Evolutionary conservation across 2,329 filamentous ascomycete species (phyloP), one percentile per base, ranked within the genome.

Genomic region (Cladosporium sp.): DNA sequence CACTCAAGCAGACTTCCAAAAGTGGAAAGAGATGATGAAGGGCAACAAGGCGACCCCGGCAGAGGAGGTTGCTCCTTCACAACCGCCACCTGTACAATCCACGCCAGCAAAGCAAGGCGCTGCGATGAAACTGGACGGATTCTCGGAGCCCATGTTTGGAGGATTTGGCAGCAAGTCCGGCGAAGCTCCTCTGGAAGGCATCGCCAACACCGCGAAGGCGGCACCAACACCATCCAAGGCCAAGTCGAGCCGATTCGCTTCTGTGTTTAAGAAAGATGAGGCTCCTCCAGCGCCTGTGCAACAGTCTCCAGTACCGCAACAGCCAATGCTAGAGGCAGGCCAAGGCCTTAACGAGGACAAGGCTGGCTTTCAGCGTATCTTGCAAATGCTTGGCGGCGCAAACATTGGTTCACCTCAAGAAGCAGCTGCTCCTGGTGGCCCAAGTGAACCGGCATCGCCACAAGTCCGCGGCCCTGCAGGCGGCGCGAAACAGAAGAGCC

Each of bases 1-100:
- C 72, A 97, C 93, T 0, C 90, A 92, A 73, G 93, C 96, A 74
- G 93, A 97, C 71, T 96, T 97, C 78, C 90, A 96, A 80, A 92
- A 92, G 71, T 97, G 94, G 88, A 97, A 97, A 84, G 92, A 96
- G 72, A 86, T 96, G 92, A 94, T 91, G 78, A 73, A 84, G 66
- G 83, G 83, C 72, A 83, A 79, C 57, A 72, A 72, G 41, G 66
- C 74, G 41, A 71, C 73, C 44, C 32, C 60, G 24, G 65, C 61
- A 36, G 67, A 67, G 18, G 68, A 71, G 18, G 30, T 71, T 28
- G 59, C 68, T 11, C 59, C 66, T 2, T 69, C 68, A 4, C 68
- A 68, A 18, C 68, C 67, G 21, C 68, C 68, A 28, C 67, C 72
- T 26, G 59, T 66, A 49, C 66, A 68, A 36, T 58, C 66, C 58